A percentile compares a stretch with the other conserved stretches of the same genome.
Evolutionary conservation across 768 basidiomycete species (phyloP).

Genomic region (Tephrocybe sp.): DNA sequence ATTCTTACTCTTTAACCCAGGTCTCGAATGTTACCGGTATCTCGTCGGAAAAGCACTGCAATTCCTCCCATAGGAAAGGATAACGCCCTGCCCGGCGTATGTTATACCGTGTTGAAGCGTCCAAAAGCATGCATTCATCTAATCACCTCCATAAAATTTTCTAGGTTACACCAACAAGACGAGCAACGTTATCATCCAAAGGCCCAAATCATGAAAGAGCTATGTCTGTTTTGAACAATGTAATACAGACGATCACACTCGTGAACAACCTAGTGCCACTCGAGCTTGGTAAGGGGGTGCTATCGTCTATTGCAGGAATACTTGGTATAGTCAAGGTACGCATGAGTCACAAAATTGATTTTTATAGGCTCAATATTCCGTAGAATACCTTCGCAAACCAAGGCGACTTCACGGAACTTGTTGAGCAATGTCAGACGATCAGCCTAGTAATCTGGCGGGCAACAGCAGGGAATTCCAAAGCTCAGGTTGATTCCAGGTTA

Average conservation of each 20-base stretch:
- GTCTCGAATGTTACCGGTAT: too few species aligned
- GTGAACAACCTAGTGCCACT: conserved; percentile 4
- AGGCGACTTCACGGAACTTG: conserved; percentile 8
- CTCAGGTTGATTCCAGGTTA: not conserved
- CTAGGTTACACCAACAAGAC: not conserved
- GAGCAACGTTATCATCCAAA: not conserved
- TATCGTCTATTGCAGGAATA: conserved; percentile 6
- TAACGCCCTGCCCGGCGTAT: not conserved
- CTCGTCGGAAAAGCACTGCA: too few species aligned
- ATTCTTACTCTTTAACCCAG: too few species aligned
- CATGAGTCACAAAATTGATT: not conserved
- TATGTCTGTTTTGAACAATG: conserved; percentile 5
- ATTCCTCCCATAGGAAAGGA: too few species aligned
- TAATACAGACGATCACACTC: conserved; percentile 5
- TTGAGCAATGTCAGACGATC: conserved; percentile 15
- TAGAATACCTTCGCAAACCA: conserved; percentile 6
- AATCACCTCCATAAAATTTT: not conserved
- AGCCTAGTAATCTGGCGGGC: conserved; percentile 9
- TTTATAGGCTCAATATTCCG: not conserved
- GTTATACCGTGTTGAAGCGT: not conserved
- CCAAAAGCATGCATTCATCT: not conserved
- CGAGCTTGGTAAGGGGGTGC: conserved; percentile 1
- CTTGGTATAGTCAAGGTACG: conserved; percentile 8
- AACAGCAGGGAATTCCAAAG: not conserved
- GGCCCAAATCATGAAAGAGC: conserved; percentile 1